Base-by-base conservation (phyloP, 257 asterid genomes). In the Solanum gandarillasii region DNA sequence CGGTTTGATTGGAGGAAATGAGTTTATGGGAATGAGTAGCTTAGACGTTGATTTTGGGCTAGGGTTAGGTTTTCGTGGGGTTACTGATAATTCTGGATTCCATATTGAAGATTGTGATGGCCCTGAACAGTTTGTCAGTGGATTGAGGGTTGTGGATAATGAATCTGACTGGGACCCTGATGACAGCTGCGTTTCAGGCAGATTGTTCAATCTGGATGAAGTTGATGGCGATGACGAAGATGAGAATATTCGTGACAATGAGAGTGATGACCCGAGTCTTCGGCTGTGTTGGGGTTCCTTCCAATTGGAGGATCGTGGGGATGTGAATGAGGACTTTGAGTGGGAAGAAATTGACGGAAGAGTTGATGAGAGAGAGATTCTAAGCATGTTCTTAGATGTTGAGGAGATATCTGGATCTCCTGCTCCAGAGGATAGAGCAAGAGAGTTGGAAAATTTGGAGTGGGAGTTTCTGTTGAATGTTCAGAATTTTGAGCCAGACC, bases 401-500 rank as follows among this genome's bases (percentile, higher is more conserved):
- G 89, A 88, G 25, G 89, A 85, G 43, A 83, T 70, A 6, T 36
- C 86, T 6, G 88, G 62, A 35, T 41, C 78, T 76, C 81, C 82
- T 87, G 87, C 70, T 4, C 87, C 71, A 39, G 91, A 88, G 83
- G 92, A 89, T 48, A 86, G 90, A 70, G 79, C 38, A 2, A 86
- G 34, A 21, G 89, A 70, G 16, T 20, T 84, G 72, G 84, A 85
- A 36, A 86, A 83, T 84, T 84, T 87, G 89, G 93, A 83, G 60
- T 91, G 93, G 93, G 93, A 91, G 88, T 92, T 89, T 46, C 65
- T 91, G 90, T 71, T 91, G 85, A 87, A 89, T 85, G 89, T 81
- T 74, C 90, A 75, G 9, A 87, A 74, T 65, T 48, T 87, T 86
- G 93, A 85, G 18, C 36, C 86, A 14, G 83, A 88, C 70, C 83